Percentiles rank a stretch among this genome's conserved stretches.
These are phyloP conservation scores for Xerophyta viscosa DNA, from an alignment of 106 monocot species.

Conservation along the genomic window DNA sequence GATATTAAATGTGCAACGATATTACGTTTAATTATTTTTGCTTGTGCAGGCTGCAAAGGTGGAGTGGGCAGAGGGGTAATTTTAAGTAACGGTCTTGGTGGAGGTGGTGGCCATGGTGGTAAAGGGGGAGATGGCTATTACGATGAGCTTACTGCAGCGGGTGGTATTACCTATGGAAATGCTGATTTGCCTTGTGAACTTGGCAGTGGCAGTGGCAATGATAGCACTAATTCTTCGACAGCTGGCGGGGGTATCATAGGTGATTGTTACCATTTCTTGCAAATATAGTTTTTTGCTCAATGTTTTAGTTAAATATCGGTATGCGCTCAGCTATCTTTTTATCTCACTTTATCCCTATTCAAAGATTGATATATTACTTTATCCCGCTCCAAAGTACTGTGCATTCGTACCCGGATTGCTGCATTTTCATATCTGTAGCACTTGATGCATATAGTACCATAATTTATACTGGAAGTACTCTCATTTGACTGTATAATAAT, in stretches of 20 bases:
- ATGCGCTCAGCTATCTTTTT: not conserved
- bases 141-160: conserved; percentile 39
- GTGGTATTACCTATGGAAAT: conserved; percentile 79
- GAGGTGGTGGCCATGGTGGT: conserved; percentile 95
- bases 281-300: not conserved
- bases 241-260: conserved; percentile 97
- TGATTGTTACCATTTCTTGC: too few relatives aligned
- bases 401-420: too few relatives aligned
- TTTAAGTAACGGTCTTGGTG: conserved; percentile 61
- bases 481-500: too few relatives aligned
- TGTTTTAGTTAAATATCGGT: not conserved
- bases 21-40: conserved; percentile 1
- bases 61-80: conserved; percentile 70
- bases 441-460: too few relatives aligned
- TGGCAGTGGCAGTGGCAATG: conserved; percentile 97
- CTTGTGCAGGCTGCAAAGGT: conserved; percentile 72
- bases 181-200: conserved; percentile 85
- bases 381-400: too few relatives aligned
- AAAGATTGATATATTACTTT: too few relatives aligned
- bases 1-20: too few relatives aligned
- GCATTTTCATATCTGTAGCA: too few relatives aligned
- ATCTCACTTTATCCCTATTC: too few relatives aligned
- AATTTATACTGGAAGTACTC: too few relatives aligned
- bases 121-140: conserved; percentile 85
- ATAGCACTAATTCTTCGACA: conserved; percentile 54